Evolutionary conservation across 169 alveolate genomes (phyloP), one percentile per base, ranked within the genome.

Genomic region (Neospora caninum): DNA sequence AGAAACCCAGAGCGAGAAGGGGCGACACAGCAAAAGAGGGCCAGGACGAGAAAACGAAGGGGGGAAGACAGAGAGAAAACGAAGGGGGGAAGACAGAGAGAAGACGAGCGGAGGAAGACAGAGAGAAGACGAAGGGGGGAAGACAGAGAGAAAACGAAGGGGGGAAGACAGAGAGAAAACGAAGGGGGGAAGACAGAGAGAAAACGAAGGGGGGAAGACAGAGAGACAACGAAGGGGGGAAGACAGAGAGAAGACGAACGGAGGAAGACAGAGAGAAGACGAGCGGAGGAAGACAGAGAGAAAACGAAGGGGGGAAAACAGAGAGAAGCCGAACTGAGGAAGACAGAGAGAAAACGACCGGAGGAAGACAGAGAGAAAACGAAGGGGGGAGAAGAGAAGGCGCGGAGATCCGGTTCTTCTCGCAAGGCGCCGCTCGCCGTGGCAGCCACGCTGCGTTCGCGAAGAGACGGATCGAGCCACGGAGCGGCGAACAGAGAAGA

Each of bases 131-230:
- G 82, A 49, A 9, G 34, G 88, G 25, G n/a, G 80, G 82, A 98
- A 96, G n/a, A 99, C 96, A 97, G 98, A 97, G 88, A 99, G 96
- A 89, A 96, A 64, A 29, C 73, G 73, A 64, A 6, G 7, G 73
- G 73, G n/a, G 31, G n/a, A 64, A 29, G 25, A 27, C 7, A 22
- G 34, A 64, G 34, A 27, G n/a, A 64, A 64, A 29, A 22, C 34
- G 20, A 64, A 22, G n/a, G 31, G 7, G 20, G 31, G 73, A 64
- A 7, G 34, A 22, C 34, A 27, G n/a, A 64, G 45, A 42, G 31
- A 96, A 98, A 99, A 54, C 99, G 98, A 95, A 45, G 99, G 99
- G 29, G 99, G 99, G 82, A 98, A 96, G n/a, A 99, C 96, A 97
- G 98, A 97, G 88, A 99, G 96, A 89, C 96, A 64, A 29, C 73